phyloP scores from a whole-genome alignment of 306 rosid genomes.

The Quercus mongolica region DNA sequence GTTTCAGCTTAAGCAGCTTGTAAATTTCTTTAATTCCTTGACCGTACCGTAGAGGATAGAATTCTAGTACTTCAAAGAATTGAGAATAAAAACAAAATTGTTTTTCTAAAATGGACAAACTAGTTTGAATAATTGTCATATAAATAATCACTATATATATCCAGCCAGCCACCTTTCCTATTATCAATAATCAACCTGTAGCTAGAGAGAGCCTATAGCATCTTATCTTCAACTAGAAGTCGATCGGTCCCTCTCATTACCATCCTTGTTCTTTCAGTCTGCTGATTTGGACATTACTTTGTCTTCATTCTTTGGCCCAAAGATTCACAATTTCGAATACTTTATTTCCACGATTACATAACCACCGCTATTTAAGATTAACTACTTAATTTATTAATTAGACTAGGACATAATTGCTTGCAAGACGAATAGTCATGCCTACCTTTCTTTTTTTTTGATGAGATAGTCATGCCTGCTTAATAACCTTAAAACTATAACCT shows the following conservation, averaged over 20 bases:
- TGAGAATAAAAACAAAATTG: background rate
- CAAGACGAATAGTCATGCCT: conserved; percentile 1
- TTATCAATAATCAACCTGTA: background rate
- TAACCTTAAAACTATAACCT: background rate
- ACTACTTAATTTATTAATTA: conserved; percentile 20
- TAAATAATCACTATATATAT: background rate
- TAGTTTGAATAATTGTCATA: background rate
- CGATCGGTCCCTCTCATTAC: conserved; percentile 20
- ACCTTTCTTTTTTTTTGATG: background rate
- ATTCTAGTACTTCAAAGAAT: background rate
- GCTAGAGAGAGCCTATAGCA: background rate
- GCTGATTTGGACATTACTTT: conserved; percentile 22
- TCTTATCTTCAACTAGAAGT: conserved; percentile 24
- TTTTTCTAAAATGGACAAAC: background rate
- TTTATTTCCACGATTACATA: conserved; percentile 22
- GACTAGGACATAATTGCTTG: conserved; percentile 5
- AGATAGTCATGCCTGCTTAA: background rate
- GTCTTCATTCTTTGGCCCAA: conserved; percentile 26
- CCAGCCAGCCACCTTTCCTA: background rate
- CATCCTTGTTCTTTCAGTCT: background rate
- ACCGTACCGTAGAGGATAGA: background rate
- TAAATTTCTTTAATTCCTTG: background rate
- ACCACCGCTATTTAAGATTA: conserved; percentile 45
- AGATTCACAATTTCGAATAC: background rate
- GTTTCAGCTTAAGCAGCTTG: background rate